Evolutionary conservation across 371 early-diverging fungal species (phyloP).

Genomic region (Smittium mucronatum): DNA sequence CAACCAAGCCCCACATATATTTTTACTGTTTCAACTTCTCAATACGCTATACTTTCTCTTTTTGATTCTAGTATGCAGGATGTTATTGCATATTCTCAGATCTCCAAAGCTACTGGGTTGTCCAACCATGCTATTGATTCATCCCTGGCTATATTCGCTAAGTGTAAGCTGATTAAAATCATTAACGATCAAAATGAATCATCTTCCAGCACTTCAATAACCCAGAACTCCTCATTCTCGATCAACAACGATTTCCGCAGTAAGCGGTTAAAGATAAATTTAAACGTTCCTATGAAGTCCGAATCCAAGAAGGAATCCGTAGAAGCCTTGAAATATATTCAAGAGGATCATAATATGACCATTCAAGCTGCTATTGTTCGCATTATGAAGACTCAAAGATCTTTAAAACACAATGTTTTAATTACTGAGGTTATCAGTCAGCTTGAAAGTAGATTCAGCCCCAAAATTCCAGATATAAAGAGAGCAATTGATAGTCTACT

Average conservation of each 20-base stretch:
- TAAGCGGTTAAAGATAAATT: constrained; percentile 72
- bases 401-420: constrained; percentile 70
- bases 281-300: constrained; percentile 63
- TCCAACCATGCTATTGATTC: background rate
- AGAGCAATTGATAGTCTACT: constrained; percentile 88
- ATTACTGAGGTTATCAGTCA: constrained; percentile 83
- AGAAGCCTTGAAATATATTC: constrained; percentile 77
- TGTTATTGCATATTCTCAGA: background rate
- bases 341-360: constrained; percentile 72
- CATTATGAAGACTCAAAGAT: constrained; percentile 92
- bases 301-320: constrained; percentile 79
- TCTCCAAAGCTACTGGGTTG: background rate
- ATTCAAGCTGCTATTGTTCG: constrained; percentile 97
- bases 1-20: constrained; percentile 39
- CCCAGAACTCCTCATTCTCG: constrained; percentile 38
- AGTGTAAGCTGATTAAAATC: constrained; percentile 1
- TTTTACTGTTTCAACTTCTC: constrained; percentile 60
- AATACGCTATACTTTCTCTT: constrained; percentile 78
- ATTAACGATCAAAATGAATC: constrained; percentile 19
- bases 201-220: constrained; percentile 50
- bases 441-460: constrained; percentile 79
- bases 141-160: constrained; percentile 1
- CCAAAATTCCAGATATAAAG: constrained; percentile 83
- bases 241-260: constrained; percentile 80
- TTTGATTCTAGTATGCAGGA: constrained; percentile 31